A percentile compares a stretch with the other conserved stretches of the same genome.
phyloP scores from a whole-genome alignment of 257 asterid genomes.

The Thymus mandschuricus region DNA sequence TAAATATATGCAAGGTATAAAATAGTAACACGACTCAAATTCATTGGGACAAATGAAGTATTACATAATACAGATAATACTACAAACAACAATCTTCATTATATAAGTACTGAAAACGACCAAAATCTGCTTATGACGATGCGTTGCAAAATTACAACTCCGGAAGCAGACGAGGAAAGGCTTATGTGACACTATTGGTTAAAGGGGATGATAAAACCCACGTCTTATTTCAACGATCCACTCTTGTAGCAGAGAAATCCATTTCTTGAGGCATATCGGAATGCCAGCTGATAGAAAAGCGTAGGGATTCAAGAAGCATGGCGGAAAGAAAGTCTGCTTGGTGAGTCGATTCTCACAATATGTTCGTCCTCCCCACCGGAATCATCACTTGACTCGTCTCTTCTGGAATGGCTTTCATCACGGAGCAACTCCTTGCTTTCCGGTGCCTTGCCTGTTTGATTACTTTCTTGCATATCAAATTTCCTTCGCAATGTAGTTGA shows the following conservation, averaged over 20 bases:
- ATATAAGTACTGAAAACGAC: background rate
- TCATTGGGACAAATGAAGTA: no score
- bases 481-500: constrained; percentile 52
- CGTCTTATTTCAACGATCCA: no score
- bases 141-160: no score
- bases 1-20: no score
- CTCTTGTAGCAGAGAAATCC: background rate
- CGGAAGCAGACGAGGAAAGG: background rate
- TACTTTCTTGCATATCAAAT: constrained; percentile 37
- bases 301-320: constrained; percentile 38
- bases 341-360: constrained; percentile 76
- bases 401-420: constrained; percentile 32
- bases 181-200: background rate
- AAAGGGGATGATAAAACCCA: background rate
- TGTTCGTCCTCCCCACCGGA: constrained; percentile 87
- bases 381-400: constrained; percentile 75
- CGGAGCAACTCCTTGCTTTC: constrained; percentile 29
- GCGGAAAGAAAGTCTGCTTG: constrained; percentile 68
- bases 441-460: constrained; percentile 16
- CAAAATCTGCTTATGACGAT: background rate
- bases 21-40: no score
- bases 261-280: background rate
- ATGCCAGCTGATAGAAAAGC: background rate
- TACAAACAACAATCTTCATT: background rate
- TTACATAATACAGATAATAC: no score